Evolutionary conservation across 805 yeast species (phyloP).

Genomic region (Pichia eremophila): DNA sequence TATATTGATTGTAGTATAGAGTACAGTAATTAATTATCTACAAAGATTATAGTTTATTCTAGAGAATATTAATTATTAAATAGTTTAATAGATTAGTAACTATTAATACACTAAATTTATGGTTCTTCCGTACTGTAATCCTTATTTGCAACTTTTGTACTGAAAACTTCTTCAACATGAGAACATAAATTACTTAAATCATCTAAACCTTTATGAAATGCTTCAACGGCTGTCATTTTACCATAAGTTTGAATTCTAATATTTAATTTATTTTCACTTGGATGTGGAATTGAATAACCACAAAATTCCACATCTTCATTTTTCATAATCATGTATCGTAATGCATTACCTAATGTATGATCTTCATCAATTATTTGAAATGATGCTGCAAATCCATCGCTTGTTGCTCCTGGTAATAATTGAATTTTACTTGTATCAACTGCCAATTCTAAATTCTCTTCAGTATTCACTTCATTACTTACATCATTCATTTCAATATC

Average conservation of each 20-base stretch:
- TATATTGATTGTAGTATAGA: too few species aligned
- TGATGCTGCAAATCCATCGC: conserved; percentile 91
- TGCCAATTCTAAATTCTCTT: conserved; percentile 30
- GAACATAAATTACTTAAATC: conserved; percentile 77
- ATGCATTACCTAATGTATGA: conserved; percentile 91
- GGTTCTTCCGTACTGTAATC: conserved; percentile 43
- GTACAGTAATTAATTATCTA: too few species aligned
- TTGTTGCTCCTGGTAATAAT: conserved; percentile 76
- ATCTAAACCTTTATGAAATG: conserved; percentile 82
- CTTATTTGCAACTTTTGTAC: conserved; percentile 44
- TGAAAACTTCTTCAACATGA: conserved; percentile 69
- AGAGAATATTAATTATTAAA: not conserved
- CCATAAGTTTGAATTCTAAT: conserved; percentile 92
- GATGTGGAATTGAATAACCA: conserved; percentile 98
- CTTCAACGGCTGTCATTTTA: conserved; percentile 78
- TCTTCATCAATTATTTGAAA: conserved; percentile 91
- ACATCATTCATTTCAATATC: conserved; percentile 1
- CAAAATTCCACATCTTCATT: conserved; percentile 97
- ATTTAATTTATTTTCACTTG: conserved; percentile 84
- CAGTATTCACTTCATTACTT: conserved; percentile 2
- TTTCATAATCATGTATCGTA: conserved; percentile 91
- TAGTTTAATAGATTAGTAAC: too few species aligned
- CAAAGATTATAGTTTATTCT: too few species aligned
- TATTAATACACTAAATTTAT: conserved; percentile 13
- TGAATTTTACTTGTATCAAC: conserved; percentile 49